Evolutionary conservation across 768 basidiomycete species (phyloP), one percentile per base, ranked within the genome.

Genomic region (Rhodotorula kratochvilovae): DNA sequence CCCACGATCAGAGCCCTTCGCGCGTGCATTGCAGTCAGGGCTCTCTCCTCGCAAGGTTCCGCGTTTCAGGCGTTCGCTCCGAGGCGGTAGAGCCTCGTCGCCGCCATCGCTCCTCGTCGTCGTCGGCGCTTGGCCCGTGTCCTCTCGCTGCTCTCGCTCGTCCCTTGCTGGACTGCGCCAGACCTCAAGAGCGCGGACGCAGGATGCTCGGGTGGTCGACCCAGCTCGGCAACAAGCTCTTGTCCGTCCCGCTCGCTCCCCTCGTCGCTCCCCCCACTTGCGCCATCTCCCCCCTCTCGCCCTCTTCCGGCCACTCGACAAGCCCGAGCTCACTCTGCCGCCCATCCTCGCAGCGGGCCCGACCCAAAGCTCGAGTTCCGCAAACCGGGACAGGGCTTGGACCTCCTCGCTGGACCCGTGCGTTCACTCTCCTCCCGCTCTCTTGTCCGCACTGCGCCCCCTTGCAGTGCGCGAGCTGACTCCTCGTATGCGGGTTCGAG

Each of bases 361-460:
- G 73, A 70, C 16, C 73, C 73, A 6, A 74, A 74, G 35, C 66
- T 74, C 65, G 73, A 74, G 57, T 74, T 70, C 33, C 31, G 61
- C 4, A 67, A 70, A 55, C 66, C 61, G 10, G 73, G 73, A 0
- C 63, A 68, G 33, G 73, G 73, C 7, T 53, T 56, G 1, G 62
- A 64, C 48, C 7, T 51, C 21, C 51, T 70, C 45, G 36, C 39
- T 16, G 61, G 61, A 35, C 43, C 27, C 16, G 55, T 66, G 65
- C 29, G 68, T 59, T 16, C 21, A 15, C 25, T n/a, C 42, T 17
- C 42, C 60, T 23, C 15, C 54, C 23, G 29, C 1, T 12, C 8
- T n/a, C 50, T n/a, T n/a, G n/a, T n/a, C n/a, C n/a, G n/a, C n/a
- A n/a, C n/a, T n/a, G n/a, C 27, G 4, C 25, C 5, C 35, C 29